phyloP scores from a whole-genome alignment of 208 protist species.

The Trypanosoma avium region DNA sequence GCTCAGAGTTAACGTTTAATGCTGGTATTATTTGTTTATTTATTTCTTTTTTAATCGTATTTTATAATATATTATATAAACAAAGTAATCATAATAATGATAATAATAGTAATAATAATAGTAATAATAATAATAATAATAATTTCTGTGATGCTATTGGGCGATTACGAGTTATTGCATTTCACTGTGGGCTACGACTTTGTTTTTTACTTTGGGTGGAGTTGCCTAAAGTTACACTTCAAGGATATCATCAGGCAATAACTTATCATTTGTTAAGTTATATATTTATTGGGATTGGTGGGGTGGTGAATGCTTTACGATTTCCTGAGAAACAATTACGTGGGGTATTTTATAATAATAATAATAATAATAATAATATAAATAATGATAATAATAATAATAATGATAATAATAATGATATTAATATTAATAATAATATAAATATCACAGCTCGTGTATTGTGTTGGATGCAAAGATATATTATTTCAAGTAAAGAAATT shows the following conservation, averaged over 20 bases:
- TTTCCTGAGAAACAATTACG: conserved; percentile 53
- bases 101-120: no score
- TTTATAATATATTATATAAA: conserved; percentile 13
- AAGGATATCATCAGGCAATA: conserved; percentile 50
- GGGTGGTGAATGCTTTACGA: conserved; percentile 36
- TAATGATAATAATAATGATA: no score
- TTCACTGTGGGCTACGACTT: conserved; percentile 48
- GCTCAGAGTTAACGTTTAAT: conserved; percentile 9
- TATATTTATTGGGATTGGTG: conserved; percentile 47
- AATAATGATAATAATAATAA: no score
- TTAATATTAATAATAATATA: no score
- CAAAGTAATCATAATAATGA: no score
- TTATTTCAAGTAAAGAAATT: conserved; percentile 44
- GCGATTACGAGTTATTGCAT: conserved; percentile 13
- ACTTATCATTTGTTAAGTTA: conserved; percentile 63
- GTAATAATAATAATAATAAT: no score
- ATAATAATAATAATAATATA: no score
- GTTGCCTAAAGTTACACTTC: conserved; percentile 36
- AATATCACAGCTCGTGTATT: no score
- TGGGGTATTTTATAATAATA: conserved; percentile 15
- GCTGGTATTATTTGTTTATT: neutral
- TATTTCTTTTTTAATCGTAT: conserved; percentile 1
- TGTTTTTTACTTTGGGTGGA: conserved; percentile 42
- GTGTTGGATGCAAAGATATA: conserved; percentile 18
- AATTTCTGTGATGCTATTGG: conserved; percentile 1